phyloP scores from a whole-genome alignment of 2,329 filamentous ascomycete species.

The Scedosporium aurantiacum region DNA sequence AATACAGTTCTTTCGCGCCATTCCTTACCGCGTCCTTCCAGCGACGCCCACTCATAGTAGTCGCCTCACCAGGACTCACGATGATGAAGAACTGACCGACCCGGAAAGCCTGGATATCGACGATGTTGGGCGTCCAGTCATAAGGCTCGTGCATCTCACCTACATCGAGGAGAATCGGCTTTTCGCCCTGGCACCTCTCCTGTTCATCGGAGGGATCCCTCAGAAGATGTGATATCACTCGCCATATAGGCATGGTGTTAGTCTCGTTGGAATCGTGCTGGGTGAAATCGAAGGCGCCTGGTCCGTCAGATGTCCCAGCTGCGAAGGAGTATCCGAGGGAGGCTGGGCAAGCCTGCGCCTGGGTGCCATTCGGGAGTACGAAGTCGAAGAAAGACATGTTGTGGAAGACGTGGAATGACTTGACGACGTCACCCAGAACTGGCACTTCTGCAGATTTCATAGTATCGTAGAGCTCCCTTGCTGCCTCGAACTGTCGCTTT shows the following conservation, averaged over 20 bases:
- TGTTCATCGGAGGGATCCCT: slow-evolving; percentile 62
- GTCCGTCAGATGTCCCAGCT: slow-evolving; percentile 83
- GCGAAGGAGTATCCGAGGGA: slow-evolving; percentile 89
- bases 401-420: slow-evolving; percentile 75
- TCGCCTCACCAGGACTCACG: slow-evolving; percentile 76
- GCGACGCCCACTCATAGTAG: slow-evolving; percentile 81
- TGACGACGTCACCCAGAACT: slow-evolving; percentile 55
- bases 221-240: slow-evolving; percentile 59
- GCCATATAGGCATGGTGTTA: slow-evolving; percentile 62
- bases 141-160: slow-evolving; percentile 72
- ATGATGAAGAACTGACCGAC: slow-evolving; percentile 78
- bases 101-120: slow-evolving; percentile 76
- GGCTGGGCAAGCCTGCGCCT: slow-evolving; percentile 68
- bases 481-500: slow-evolving; percentile 55
- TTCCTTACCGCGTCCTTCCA: slow-evolving; percentile 62
- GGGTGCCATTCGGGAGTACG: slow-evolving; percentile 57
- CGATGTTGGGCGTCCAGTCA: slow-evolving; percentile 81
- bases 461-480: slow-evolving; percentile 22
- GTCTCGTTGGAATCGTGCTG: slow-evolving; percentile 70
- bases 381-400: slow-evolving; percentile 72
- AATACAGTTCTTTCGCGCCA: slow-evolving; percentile 47
- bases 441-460: slow-evolving; percentile 24
- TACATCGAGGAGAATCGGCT: slow-evolving; percentile 80
- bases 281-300: slow-evolving; percentile 85
- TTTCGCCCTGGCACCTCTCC: slow-evolving; percentile 63